Conservation (phyloP, 2,329 filamentous ascomycete species). For the Ophidiomyces ophidiicola region DNA sequence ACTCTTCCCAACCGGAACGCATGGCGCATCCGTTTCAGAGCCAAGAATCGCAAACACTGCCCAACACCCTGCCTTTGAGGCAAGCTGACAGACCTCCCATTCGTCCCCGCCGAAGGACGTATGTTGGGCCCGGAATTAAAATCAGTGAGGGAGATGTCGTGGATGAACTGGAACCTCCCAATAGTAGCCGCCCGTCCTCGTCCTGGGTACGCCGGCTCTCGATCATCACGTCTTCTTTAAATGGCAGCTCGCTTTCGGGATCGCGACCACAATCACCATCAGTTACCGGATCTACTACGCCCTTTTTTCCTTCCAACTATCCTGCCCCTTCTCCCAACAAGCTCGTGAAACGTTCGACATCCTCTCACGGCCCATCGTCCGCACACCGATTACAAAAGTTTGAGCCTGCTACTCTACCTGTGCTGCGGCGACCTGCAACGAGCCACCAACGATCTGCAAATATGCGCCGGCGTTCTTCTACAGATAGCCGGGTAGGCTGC, state of each 20-base stretch:
- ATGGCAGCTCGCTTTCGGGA: conserved; percentile 37
- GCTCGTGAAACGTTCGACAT: conserved; percentile 50
- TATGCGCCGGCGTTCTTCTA: conserved; percentile 35
- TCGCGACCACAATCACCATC: conserved; percentile 43
- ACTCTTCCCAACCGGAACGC: not conserved
- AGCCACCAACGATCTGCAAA: conserved; percentile 50
- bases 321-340: conserved; percentile 42
- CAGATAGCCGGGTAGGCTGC: conserved; percentile 15
- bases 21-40: not conserved
- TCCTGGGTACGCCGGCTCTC: conserved; percentile 49
- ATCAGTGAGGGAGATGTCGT: conserved; percentile 21
- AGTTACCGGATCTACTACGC: conserved; percentile 42
- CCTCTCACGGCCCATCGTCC: conserved; percentile 37
- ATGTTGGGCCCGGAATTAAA: conserved; percentile 23
- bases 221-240: conserved; percentile 36
- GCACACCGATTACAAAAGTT: conserved; percentile 25
- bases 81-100: conserved; percentile 4
- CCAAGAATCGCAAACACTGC: not conserved
- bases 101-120: conserved; percentile 24
- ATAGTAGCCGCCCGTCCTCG: conserved; percentile 32
- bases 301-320: conserved; percentile 26
- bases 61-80: not conserved
- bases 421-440: conserved; percentile 48
- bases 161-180: conserved; percentile 19
- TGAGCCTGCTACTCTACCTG: conserved; percentile 33